These are phyloP conservation scores for Murraya koenigii DNA, from an alignment of 345 rosid species.

Conservation along the genomic window DNA sequence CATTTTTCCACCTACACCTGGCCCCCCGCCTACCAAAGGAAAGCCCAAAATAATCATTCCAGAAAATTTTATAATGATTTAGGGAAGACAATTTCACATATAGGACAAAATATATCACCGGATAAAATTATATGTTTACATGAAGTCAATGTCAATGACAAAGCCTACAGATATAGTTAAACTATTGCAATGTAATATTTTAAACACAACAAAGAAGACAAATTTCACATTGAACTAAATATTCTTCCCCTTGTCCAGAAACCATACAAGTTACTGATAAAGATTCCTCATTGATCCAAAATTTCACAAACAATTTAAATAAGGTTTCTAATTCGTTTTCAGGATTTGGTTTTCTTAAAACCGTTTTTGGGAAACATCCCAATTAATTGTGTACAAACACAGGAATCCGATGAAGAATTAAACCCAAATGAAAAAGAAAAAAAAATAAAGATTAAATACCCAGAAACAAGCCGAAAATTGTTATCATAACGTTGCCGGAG, in stretches of 20 bases:
- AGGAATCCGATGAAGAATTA: not conserved
- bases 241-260: not conserved
- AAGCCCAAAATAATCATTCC: not conserved
- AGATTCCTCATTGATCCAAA: not conserved
- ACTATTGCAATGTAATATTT: not conserved
- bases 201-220: not conserved
- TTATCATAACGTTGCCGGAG: constrained; percentile 73
- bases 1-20: not conserved
- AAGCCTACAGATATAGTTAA: not conserved
- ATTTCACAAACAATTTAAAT: not conserved
- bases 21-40: not conserved
- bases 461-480: constrained; percentile 70
- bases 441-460: constrained; percentile 29
- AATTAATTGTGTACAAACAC: not conserved
- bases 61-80: not conserved
- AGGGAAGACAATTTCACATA: constrained; percentile 11
- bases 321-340: not conserved
- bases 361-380: not conserved
- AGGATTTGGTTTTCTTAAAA: not conserved
- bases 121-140: not conserved
- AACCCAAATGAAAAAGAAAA: not conserved
- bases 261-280: not conserved
- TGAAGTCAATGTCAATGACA: constrained; percentile 13
- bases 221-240: not conserved
- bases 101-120: constrained; percentile 3